A percentile compares a stretch with the other conserved stretches of the same genome.
These are phyloP conservation scores for Cryptosporidium xiaoi DNA, from an alignment of 169 alveolate genomes.

Conservation along the genomic window DNA sequence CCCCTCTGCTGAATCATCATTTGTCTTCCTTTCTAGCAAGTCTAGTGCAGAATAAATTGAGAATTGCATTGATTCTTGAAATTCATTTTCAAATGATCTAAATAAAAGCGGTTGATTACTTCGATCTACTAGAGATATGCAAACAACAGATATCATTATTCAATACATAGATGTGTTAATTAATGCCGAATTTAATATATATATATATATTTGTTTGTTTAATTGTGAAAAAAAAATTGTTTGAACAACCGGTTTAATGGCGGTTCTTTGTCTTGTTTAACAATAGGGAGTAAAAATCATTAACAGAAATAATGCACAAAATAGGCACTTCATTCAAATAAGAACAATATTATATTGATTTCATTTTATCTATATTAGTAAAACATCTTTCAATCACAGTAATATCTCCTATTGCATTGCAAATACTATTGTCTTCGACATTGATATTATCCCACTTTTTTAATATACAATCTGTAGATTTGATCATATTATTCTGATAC, in stretches of 20 bases:
- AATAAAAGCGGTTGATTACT: constrained; percentile 57
- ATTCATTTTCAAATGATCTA: constrained; percentile 70
- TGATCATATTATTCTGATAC: background rate
- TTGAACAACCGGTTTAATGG: no score
- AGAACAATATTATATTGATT: background rate
- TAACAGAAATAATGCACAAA: background rate
- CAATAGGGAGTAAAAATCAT: no score
- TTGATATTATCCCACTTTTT: constrained; percentile 8
- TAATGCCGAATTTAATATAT: background rate
- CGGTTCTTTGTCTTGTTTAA: no score
- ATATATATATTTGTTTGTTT: background rate
- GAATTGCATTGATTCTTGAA: constrained; percentile 41
- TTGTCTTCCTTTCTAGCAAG: constrained; percentile 41
- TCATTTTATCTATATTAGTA: constrained; percentile 9
- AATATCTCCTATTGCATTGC: constrained; percentile 59
- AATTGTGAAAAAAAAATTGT: background rate
- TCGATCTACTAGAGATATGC: constrained; percentile 46
- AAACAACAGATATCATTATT: constrained; percentile 36
- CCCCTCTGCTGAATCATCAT: constrained; percentile 16
- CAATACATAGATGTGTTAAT: background rate
- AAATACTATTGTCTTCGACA: constrained; percentile 20
- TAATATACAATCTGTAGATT: constrained; percentile 38
- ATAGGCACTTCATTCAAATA: background rate
- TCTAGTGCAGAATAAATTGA: constrained; percentile 60
- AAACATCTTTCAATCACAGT: constrained; percentile 48